Evolutionary conservation across 2,329 filamentous ascomycete species (phyloP), one percentile per base, ranked within the genome.

Genomic region (Blastomyces gilchristii): DNA sequence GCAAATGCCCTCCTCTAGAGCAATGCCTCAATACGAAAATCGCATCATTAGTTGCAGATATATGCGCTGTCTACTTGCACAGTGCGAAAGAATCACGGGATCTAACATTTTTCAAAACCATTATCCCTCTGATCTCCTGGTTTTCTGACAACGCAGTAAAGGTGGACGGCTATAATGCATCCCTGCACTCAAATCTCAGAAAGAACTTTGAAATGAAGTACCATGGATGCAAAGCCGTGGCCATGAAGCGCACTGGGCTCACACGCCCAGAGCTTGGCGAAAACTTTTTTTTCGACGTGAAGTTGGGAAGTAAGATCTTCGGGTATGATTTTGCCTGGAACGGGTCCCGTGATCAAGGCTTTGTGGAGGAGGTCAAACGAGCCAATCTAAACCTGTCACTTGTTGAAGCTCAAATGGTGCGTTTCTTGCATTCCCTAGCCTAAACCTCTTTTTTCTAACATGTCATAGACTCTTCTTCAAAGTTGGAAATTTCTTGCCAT

Each of bases 371-470:
- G 72, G 87, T 99, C 76, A 84, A 87, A 70, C 86, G 86, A 65
- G 94, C 93, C 52, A 99, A 99, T 74, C 79, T 88, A 66, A 97
- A 99, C 74, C 75, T 99, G 61, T 96, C 92, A 31, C 80, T 96
- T 43, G 91, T 99, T 43, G 91, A 97, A 73, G 90, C 93, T 31
- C 91, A 99, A 78, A 87, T 94, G 67, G 87, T 90, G 80, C 77
- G 87, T 73, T 18, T 37, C 25, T 37, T n/a, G 37, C 37, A 22
- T 7, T 41, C 11, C 58, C 14, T 47, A 16, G 45, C 22, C n/a
- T 22, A 14, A 28, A 41, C 14, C 59, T 50, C 45, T 47, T 78
- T 68, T 56, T 28, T 14, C 63, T 63, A 68, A 66, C 56, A 57
- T 28, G 22, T 50, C 63, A 45, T 69, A 90, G 87, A 84, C 86